phyloP scores from a whole-genome alignment of 2,329 filamentous ascomycete species.

The Colletotrichum navitas region DNA sequence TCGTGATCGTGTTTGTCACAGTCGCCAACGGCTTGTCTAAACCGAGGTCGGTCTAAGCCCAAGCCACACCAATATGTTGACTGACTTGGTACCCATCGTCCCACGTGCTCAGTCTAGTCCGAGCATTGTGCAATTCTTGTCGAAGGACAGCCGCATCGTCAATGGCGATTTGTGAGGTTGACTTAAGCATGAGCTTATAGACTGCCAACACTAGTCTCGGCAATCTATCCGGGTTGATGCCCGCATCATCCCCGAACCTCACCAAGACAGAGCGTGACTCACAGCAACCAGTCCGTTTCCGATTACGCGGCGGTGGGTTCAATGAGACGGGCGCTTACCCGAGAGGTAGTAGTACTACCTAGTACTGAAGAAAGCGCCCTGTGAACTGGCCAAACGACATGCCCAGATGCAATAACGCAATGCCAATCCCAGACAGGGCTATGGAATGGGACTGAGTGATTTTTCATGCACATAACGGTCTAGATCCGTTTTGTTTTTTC shows the following conservation, averaged over 20 bases:
- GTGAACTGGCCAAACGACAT: slow-evolving; percentile 29
- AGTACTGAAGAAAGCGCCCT: slow-evolving; percentile 20
- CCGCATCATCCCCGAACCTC: slow-evolving; percentile 37
- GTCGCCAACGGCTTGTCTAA: slow-evolving; percentile 20
- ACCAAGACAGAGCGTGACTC: slow-evolving; percentile 33
- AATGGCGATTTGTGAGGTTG: background rate
- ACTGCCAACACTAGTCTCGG: slow-evolving; percentile 37
- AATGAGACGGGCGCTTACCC: slow-evolving; percentile 29
- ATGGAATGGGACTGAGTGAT: slow-evolving; percentile 5
- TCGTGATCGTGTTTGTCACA: slow-evolving; percentile 12
- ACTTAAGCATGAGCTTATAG: background rate
- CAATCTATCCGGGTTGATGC: slow-evolving; percentile 38
- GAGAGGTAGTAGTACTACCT: slow-evolving; percentile 35
- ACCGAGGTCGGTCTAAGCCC: slow-evolving; percentile 30
- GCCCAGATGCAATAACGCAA: slow-evolving; percentile 39
- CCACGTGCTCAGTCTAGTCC: background rate
- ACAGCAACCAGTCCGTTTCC: slow-evolving; percentile 30
- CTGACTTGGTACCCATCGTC: background rate
- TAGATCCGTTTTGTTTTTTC: background rate
- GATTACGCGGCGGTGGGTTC: slow-evolving; percentile 38
- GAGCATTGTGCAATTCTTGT: background rate
- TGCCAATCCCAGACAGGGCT: slow-evolving; percentile 23
- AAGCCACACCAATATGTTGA: slow-evolving; percentile 6
- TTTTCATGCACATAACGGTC: slow-evolving; percentile 24
- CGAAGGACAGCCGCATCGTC: background rate